Conservation (phyloP, 2,329 filamentous ascomycete species). For the Whalleya microplaca region DNA sequence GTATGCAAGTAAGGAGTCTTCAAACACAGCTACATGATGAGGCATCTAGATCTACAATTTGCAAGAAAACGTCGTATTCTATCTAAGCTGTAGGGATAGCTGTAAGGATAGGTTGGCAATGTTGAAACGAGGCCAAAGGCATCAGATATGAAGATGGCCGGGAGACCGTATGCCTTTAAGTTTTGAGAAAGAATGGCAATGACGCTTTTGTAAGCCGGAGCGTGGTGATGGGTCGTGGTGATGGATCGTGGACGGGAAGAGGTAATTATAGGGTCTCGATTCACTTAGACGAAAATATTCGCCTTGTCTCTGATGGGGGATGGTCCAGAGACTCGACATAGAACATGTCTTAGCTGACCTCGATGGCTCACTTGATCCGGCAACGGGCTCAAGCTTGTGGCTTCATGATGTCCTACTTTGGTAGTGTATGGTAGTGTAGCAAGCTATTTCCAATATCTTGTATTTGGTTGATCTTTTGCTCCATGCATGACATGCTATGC, state of each 20-base stretch:
- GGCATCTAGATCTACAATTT: background rate
- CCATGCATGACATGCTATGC: background rate
- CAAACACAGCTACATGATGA: background rate
- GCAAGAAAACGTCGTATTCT: background rate
- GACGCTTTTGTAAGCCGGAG: conserved; percentile 1
- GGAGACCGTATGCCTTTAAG: background rate
- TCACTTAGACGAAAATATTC: conserved; percentile 18
- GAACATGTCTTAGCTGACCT: conserved; percentile 19
- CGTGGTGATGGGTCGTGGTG: background rate
- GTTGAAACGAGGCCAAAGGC: background rate
- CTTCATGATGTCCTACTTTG: background rate
- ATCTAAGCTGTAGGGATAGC: background rate
- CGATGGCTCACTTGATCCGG: conserved; percentile 1
- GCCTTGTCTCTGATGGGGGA: conserved; percentile 14
- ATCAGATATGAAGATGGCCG: background rate
- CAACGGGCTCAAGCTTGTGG: background rate
- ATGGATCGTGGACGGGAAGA: conserved; percentile 9
- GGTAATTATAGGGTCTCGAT: conserved; percentile 13
- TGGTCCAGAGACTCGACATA: conserved; percentile 8
- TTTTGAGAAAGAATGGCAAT: conserved; percentile 15
- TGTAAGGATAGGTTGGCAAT: background rate
- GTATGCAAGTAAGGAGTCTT: background rate
- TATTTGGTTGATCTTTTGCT: background rate
- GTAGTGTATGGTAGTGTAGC: background rate
- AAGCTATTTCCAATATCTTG: background rate